phyloP scores from a whole-genome alignment of 495 filamentous ascomycete species.

The Penicillium diatomitis region DNA sequence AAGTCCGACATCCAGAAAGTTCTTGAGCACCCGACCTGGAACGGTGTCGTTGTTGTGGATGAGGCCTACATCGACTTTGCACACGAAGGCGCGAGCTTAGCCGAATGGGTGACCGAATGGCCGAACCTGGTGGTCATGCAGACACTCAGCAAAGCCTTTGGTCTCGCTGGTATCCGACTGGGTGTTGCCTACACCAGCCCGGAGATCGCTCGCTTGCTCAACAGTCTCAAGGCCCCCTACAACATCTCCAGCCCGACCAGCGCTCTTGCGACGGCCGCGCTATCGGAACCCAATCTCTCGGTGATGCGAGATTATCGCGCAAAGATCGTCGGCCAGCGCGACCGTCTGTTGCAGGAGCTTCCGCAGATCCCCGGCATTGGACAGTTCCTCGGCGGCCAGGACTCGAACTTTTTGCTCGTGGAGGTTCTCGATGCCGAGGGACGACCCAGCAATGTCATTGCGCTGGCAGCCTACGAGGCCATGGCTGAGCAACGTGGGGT shows the following conservation, averaged over 20 bases:
- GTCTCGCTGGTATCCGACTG: constrained; percentile 84
- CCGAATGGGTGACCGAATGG: constrained; percentile 88
- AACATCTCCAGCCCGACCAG: constrained; percentile 83
- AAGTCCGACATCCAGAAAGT: constrained; percentile 68
- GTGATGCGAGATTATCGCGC: constrained; percentile 61
- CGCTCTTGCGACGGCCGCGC: constrained; percentile 65
- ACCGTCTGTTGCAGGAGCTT: constrained; percentile 63
- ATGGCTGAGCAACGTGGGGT: constrained; percentile 84
- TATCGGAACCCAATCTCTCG: constrained; percentile 52
- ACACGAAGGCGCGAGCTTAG: constrained; percentile 65
- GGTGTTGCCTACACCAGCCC: constrained; percentile 61
- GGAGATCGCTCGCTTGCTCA: constrained; percentile 63
- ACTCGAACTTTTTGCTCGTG: constrained; percentile 83
- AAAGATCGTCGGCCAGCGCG: constrained; percentile 64
- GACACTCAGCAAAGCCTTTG: constrained; percentile 92
- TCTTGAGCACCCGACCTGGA: constrained; percentile 85
- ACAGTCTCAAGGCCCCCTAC: constrained; percentile 91
- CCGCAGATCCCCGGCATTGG: constrained; percentile 72
- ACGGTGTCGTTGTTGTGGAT: constrained; percentile 86
- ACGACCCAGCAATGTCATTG: constrained; percentile 69
- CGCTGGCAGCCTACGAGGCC: constrained; percentile 68
- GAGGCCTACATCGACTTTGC: constrained; percentile 98
- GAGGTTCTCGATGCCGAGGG: constrained; percentile 66
- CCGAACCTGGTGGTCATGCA: constrained; percentile 99
- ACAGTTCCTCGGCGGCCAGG: constrained; percentile 65